phyloP scores from a whole-genome alignment of 768 basidiomycete species.

The Mycena filopes region DNA sequence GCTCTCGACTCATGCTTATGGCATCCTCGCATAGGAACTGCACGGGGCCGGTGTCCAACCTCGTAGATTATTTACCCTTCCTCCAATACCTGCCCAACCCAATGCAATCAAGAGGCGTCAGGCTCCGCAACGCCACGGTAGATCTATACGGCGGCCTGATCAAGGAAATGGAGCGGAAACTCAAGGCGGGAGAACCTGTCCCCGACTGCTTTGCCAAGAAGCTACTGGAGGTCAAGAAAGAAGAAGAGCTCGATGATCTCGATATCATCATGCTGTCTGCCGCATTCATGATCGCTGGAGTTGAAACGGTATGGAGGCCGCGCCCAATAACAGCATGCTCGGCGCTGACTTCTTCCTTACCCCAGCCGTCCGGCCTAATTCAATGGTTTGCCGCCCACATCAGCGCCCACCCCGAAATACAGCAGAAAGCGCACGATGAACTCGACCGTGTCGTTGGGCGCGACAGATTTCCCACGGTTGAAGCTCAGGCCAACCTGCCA shows the following conservation, averaged over 20 bases:
- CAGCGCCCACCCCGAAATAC: conserved; percentile 29
- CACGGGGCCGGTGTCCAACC: not conserved
- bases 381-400: conserved; percentile 52
- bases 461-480: conserved; percentile 33
- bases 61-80: not conserved
- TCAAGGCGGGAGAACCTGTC: conserved; percentile 49
- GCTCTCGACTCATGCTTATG: not conserved
- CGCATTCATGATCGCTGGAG: conserved; percentile 57
- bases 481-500: conserved; percentile 46
- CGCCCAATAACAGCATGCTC: conserved; percentile 6
- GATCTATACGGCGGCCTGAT: conserved; percentile 53
- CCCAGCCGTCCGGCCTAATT: conserved; percentile 50
- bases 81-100: conserved; percentile 41
- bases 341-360: not conserved
- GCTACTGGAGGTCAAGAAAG: conserved; percentile 44
- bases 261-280: conserved; percentile 54
- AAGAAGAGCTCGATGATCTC: conserved; percentile 48
- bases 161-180: conserved; percentile 46
- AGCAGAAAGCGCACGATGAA: conserved; percentile 33
- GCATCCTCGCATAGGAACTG: not conserved
- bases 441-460: conserved; percentile 21
- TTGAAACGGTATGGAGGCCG: conserved; percentile 59
- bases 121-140: conserved; percentile 34
- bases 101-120: not conserved
- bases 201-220: conserved; percentile 57